Conservation (phyloP, 208 protist species). For the Balamuthia mandrillaris region DNA sequence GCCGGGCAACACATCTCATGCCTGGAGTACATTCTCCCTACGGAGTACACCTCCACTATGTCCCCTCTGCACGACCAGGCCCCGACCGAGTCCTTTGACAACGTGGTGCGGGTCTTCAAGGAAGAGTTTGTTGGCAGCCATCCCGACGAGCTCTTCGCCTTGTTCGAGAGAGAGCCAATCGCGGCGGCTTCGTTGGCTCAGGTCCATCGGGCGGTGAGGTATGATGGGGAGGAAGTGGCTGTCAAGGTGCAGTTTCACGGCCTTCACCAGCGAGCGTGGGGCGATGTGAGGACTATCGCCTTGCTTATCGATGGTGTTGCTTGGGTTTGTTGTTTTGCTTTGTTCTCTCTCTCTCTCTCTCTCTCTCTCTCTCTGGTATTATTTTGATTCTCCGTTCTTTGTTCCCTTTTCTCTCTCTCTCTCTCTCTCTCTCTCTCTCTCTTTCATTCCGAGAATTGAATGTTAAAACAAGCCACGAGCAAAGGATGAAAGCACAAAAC, state of each 20-base stretch:
- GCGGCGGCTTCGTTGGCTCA: too few species aligned
- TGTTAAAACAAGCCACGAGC: too few species aligned
- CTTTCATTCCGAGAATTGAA: too few species aligned
- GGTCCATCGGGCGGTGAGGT: too few species aligned
- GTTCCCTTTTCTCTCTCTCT: too few species aligned
- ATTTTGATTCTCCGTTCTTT: too few species aligned
- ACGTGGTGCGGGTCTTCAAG: background rate
- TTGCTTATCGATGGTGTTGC: constrained; percentile 74
- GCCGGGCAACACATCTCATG: constrained; percentile 88
- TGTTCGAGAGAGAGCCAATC: background rate
- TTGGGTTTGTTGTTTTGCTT: too few species aligned
- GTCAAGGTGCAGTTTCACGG: constrained; percentile 89
- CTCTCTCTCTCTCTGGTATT: too few species aligned
- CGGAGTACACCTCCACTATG: constrained; percentile 71
- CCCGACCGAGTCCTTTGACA: background rate
- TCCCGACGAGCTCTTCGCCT: background rate
- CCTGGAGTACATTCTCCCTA: constrained; percentile 84
- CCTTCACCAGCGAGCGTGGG: constrained; percentile 77
- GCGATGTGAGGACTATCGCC: constrained; percentile 82
- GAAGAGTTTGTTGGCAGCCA: background rate
- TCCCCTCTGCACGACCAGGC: constrained; percentile 56
- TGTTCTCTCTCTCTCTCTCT: too few species aligned
- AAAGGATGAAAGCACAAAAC: too few species aligned
- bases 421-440: too few species aligned
- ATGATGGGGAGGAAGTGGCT: constrained; percentile 79